A percentile compares a stretch with the other conserved stretches of the same genome.
These are phyloP conservation scores for Ceratobasidium sp. DNA, from an alignment of 1,284 basidiomycete genomes.

Conservation along the genomic window DNA sequence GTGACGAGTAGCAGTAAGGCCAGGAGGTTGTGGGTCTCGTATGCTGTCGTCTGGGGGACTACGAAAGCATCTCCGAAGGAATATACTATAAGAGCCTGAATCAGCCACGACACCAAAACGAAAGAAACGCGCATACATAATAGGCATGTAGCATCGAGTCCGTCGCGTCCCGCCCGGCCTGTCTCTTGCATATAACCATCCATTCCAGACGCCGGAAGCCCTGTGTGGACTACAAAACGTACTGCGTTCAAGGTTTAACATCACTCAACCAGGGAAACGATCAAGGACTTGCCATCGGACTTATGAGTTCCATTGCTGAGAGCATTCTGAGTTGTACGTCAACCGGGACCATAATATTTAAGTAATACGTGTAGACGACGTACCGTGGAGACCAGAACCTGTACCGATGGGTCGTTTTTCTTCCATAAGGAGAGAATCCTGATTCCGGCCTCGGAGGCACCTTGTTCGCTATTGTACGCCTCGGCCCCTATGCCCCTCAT, in stretches of 20 bases:
- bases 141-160: conserved; percentile 6
- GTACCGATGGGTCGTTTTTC: conserved; percentile 11
- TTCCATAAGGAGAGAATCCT: conserved; percentile 1
- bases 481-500: not conserved
- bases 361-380: not conserved
- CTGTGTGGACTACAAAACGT: conserved; percentile 31
- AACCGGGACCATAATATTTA: not conserved
- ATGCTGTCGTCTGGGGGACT: conserved; percentile 2
- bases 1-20: conserved; percentile 15
- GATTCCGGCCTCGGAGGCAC: not conserved
- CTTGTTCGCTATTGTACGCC: conserved; percentile 11
- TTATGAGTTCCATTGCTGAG: conserved; percentile 33
- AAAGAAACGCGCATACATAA: conserved; percentile 1
- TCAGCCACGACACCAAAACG: not conserved
- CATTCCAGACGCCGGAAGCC: conserved; percentile 23
- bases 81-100: conserved; percentile 2
- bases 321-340: conserved; percentile 2
- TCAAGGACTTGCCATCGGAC: not conserved
- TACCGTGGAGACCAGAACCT: conserved; percentile 30
- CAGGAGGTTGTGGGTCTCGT: conserved; percentile 1
- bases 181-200: conserved; percentile 36
- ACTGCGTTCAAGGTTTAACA: conserved; percentile 6
- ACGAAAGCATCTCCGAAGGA: conserved; percentile 28
- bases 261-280: not conserved
- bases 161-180: conserved; percentile 27